Conservation (phyloP, 2,329 filamentous ascomycete genomes). For the Lachnum nothofagi region DNA sequence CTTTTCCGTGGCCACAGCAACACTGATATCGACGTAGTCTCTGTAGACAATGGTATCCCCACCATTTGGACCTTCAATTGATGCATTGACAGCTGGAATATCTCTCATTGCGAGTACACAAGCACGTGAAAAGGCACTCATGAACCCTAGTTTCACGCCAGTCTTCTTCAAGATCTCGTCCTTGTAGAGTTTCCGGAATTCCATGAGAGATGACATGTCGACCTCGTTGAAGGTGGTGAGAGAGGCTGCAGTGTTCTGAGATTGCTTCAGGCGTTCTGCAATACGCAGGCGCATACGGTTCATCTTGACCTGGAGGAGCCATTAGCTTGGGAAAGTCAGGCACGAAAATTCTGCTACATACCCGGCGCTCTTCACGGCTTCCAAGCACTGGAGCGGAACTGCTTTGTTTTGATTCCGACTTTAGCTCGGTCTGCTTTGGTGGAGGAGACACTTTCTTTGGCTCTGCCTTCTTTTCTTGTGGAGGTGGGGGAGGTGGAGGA, state of each 20-base stretch:
- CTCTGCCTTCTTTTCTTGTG: constrained; percentile 39
- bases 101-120: constrained; percentile 90
- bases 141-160: constrained; percentile 97
- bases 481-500: constrained; percentile 36
- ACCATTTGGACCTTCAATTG: constrained; percentile 89
- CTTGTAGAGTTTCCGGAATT: constrained; percentile 96
- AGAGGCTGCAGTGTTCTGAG: constrained; percentile 95
- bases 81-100: constrained; percentile 90
- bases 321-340: constrained; percentile 8
- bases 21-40: constrained; percentile 96
- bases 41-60: constrained; percentile 98
- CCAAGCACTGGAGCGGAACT: constrained; percentile 49
- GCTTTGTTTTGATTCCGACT: constrained; percentile 31
- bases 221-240: constrained; percentile 99
- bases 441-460: constrained; percentile 37
- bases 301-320: constrained; percentile 78
- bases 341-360: constrained; percentile 42
- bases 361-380: constrained; percentile 79
- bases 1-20: constrained; percentile 96
- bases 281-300: constrained; percentile 98
- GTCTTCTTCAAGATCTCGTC: constrained; percentile 94
- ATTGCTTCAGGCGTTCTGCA: constrained; percentile 96
- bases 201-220: constrained; percentile 96
- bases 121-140: constrained; percentile 93
- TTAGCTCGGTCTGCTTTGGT: constrained; percentile 35